Conservation (phyloP, 371 early-diverging fungal species). For the Umbelopsis sp. region DNA sequence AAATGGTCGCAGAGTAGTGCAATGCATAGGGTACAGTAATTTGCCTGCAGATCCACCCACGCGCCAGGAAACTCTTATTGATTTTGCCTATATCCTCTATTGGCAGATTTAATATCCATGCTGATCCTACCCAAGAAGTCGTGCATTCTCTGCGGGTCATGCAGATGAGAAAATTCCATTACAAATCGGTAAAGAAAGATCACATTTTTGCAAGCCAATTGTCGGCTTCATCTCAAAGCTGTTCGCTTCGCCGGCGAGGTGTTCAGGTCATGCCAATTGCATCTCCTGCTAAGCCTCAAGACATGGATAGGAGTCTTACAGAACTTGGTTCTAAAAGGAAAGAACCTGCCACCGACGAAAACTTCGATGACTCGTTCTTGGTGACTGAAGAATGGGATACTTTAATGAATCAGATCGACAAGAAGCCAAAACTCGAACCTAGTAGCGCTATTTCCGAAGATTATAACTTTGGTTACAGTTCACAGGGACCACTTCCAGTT, state of each 20-base stretch:
- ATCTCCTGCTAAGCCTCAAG: conserved; percentile 3
- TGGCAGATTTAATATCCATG: conserved; percentile 7
- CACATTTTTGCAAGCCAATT: background rate
- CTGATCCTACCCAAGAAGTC: conserved; percentile 4
- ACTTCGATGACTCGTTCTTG: conserved; percentile 5
- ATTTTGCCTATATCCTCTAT: background rate
- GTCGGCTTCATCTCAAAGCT: background rate
- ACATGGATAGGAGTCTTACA: background rate
- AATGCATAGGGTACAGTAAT: conserved; percentile 12
- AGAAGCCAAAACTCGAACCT: conserved; percentile 3
- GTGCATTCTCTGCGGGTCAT: conserved; percentile 1
- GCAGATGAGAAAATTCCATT: background rate
- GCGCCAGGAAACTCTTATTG: background rate
- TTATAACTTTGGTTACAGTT: conserved; percentile 1
- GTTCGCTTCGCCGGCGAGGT: background rate
- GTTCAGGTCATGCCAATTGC: background rate
- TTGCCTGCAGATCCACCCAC: too few species aligned
- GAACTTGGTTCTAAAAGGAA: background rate
- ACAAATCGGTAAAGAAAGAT: background rate
- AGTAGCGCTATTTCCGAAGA: background rate
- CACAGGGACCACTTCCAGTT: background rate
- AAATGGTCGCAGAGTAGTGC: background rate
- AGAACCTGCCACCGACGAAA: conserved; percentile 4
- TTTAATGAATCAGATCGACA: conserved; percentile 1
- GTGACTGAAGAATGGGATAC: background rate